Evolutionary conservation across 352 stramenopile species (phyloP).

Genomic region (Globisporangium perplexum): DNA sequence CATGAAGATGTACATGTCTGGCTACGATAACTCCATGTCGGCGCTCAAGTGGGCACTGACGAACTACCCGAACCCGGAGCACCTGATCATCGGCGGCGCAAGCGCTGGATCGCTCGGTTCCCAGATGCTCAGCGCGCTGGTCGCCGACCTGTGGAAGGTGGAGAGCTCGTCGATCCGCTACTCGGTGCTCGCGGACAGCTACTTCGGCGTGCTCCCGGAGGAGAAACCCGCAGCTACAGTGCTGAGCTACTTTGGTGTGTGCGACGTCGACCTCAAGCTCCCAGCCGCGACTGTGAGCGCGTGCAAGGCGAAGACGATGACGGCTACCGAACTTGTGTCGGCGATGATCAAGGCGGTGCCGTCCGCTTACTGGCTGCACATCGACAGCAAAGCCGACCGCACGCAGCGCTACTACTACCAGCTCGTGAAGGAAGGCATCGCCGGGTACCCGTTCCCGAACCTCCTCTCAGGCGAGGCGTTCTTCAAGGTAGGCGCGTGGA

Average conservation of each 20-base stretch:
- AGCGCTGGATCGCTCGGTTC: conserved; percentile 51
- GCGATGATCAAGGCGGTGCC: conserved; percentile 27
- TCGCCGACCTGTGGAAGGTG: conserved; percentile 50
- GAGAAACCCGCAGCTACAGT: conserved; percentile 13
- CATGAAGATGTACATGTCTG: conserved; percentile 41
- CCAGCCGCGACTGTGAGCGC: conserved; percentile 7
- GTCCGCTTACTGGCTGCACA: conserved; percentile 48
- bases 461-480: conserved; percentile 43
- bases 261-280: conserved; percentile 22
- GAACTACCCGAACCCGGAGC: conserved; percentile 52
- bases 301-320: conserved; percentile 22
- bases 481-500: conserved; percentile 22
- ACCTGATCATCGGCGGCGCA: conserved; percentile 40
- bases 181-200: conserved; percentile 35
- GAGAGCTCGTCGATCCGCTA: conserved; percentile 29
- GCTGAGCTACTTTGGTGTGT: conserved; percentile 33
- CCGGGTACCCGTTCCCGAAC: conserved; percentile 52
- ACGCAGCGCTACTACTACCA: conserved; percentile 61
- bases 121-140: conserved; percentile 30
- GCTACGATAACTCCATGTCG: conserved; percentile 59
- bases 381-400: conserved; percentile 51
- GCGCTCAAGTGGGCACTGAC: conserved; percentile 49
- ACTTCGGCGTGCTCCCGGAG: conserved; percentile 34
- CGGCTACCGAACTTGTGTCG: conserved; percentile 32
- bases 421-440: conserved; percentile 42